Percentiles rank a stretch among this genome's conserved stretches.
These are phyloP conservation scores for Styphnolobium japonicum DNA, from an alignment of 306 rosid species.

Conservation along the genomic window DNA sequence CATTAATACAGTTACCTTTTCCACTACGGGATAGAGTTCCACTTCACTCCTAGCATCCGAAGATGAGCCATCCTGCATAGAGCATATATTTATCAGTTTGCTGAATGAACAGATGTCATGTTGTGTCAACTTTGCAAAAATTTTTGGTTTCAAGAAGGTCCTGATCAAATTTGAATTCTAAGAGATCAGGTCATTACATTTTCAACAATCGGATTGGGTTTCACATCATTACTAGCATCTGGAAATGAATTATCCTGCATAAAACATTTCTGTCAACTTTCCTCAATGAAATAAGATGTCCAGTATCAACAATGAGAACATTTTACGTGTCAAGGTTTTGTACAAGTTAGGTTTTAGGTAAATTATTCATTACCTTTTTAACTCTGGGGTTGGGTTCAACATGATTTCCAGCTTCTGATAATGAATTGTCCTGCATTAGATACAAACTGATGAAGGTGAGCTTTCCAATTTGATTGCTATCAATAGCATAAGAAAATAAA, in stretches of 20 bases:
- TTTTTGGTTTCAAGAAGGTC: background rate
- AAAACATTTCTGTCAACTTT: background rate
- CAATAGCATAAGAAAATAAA: background rate
- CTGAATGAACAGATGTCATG: background rate
- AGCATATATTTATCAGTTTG: constrained; percentile 13
- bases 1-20: constrained; percentile 23
- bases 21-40: constrained; percentile 6
- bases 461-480: background rate
- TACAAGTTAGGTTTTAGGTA: background rate
- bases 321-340: background rate
- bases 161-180: background rate
- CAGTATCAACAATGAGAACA: background rate
- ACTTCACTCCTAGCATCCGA: constrained; percentile 16
- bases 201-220: background rate
- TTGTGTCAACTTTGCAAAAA: constrained; percentile 2
- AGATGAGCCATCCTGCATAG: constrained; percentile 28
- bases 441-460: constrained; percentile 3
- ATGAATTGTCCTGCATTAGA: constrained; percentile 39
- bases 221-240: constrained; percentile 4
- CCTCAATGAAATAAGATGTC: background rate
- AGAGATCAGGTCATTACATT: constrained; percentile 26
- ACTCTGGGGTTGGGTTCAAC: constrained; percentile 16
- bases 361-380: constrained; percentile 38
- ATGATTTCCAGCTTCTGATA: constrained; percentile 6
- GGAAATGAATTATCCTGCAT: constrained; percentile 10